Evolutionary conservation across 371 early-diverging fungal species (phyloP), one percentile per base, ranked within the genome.

Genomic region (Rhizopus microsporus): DNA sequence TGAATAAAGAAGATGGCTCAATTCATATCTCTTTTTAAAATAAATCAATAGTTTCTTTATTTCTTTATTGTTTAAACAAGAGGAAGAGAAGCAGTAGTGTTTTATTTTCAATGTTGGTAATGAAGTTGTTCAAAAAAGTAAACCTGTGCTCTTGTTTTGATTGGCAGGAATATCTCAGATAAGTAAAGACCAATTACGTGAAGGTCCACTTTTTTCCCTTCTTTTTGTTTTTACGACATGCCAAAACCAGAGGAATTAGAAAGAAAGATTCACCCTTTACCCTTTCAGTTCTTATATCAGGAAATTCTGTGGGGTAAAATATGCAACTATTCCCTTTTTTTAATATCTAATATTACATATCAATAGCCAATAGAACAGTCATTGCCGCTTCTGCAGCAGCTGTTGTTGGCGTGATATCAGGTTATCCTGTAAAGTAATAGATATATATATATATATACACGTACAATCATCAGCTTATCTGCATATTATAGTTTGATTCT

Each of bases 331-430:
- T 51, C 12, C 31, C 2, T 35, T 32, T 5, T 29, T 15, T 54
- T 12, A 45, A 35, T 33, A 30, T 31, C 40, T 30, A 9, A 49
- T 35, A n/a, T 15, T 49, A 8, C n/a, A 49, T 8, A 29, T 39
- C 8, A 30, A 15, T 63, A 83, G 86, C 70, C 12, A 78, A 86
- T 58, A 74, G 81, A 56, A 86, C 86, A 2, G 72, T 83, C 13
- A 60, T 84, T 39, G 86, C 84, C 5, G 86, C 86, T 16, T 83
- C 84, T 15, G 67, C 81, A 17, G 86, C 84, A 9, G 86, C 84
- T 16, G 77, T 86, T 9, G 80, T 80, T 31, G 82, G 86, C 55
- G 84, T 86, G 12, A 54, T 82, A 29, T 80, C 79, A 42, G 84
- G 84, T 12, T 86, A 81, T 59, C 86, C 86, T 13, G 75, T 75